Conservation (phyloP, 1,284 basidiomycete species). For the Anthracocystis walkeri region DNA sequence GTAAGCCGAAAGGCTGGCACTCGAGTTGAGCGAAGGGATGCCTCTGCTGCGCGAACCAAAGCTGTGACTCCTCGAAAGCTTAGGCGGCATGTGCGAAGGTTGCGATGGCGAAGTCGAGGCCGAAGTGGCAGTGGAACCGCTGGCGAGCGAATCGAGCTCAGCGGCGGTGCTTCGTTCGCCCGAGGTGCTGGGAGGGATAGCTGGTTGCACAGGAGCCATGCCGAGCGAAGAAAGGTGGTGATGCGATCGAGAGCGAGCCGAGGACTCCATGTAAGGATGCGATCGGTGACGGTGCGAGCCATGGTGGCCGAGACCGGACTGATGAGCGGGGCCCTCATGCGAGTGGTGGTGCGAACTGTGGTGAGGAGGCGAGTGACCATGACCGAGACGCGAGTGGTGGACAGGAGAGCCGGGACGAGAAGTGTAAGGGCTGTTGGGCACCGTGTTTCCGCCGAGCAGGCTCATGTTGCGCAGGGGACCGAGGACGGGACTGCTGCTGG, state of each 20-base stretch:
- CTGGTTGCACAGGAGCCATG: constrained; percentile 33
- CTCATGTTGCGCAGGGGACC: constrained; percentile 67
- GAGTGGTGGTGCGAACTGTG: constrained; percentile 40
- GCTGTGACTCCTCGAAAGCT: constrained; percentile 52
- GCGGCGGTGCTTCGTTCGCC: constrained; percentile 65
- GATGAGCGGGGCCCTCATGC: constrained; percentile 63
- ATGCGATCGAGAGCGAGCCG: constrained; percentile 60
- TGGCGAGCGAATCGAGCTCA: constrained; percentile 38
- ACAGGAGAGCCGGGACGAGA: constrained; percentile 64
- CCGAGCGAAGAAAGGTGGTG: constrained; percentile 64
- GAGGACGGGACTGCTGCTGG: constrained; percentile 66
- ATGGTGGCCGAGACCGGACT: constrained; percentile 64
- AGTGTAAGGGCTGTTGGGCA: constrained; percentile 63
- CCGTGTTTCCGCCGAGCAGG: constrained; percentile 63
- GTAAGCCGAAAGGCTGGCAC: constrained; percentile 55
- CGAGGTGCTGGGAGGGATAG: constrained; percentile 57
- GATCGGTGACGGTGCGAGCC: constrained; percentile 64
- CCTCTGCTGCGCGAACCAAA: constrained; percentile 51
- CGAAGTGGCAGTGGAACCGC: constrained; percentile 48
- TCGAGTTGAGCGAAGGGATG: constrained; percentile 46
- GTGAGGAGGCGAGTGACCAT: constrained; percentile 45
- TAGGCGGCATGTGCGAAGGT: constrained; percentile 41
- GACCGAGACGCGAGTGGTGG: constrained; percentile 33
- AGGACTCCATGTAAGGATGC: constrained; percentile 61
- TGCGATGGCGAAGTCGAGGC: constrained; percentile 54